A percentile compares a stretch with the other conserved stretches of the same genome.
These are phyloP conservation scores for Cyberlindnera mississippiensis DNA, from an alignment of 805 yeast genomes.

Conservation along the genomic window DNA sequence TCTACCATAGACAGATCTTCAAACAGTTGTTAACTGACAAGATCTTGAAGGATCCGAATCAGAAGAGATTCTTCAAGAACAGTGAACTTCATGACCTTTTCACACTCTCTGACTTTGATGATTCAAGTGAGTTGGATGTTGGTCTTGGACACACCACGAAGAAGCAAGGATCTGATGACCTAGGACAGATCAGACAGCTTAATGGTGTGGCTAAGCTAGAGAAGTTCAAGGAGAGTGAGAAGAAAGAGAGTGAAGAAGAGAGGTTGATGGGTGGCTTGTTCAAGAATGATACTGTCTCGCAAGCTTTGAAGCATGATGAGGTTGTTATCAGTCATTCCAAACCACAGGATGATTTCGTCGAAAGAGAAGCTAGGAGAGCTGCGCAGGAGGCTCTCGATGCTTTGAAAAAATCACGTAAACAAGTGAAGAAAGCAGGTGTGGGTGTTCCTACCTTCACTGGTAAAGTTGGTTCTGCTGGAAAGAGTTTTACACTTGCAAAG, in stretches of 20 bases:
- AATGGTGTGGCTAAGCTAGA: constrained; percentile 74
- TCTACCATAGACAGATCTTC: constrained; percentile 94
- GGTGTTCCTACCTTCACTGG: constrained; percentile 98
- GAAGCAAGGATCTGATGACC: constrained; percentile 53
- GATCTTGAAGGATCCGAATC: constrained; percentile 92
- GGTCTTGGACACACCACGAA: constrained; percentile 48
- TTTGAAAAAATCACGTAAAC: constrained; percentile 49
- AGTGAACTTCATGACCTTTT: constrained; percentile 90
- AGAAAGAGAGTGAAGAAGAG: constrained; percentile 46
- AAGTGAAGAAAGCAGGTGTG: constrained; percentile 40
- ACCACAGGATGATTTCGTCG: constrained; percentile 36
- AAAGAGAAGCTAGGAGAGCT: constrained; percentile 57
- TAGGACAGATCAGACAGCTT: constrained; percentile 57
- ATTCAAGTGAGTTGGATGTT: constrained; percentile 38
- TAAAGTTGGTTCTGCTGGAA: constrained; percentile 80
- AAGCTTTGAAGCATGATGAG: constrained; percentile 75
- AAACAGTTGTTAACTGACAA: constrained; percentile 92
- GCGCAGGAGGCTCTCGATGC: constrained; percentile 52
- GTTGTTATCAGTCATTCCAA: constrained; percentile 49
- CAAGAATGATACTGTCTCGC: constrained; percentile 66
- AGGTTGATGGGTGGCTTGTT: constrained; percentile 74
- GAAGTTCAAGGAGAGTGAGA: constrained; percentile 44
- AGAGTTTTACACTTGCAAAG: constrained; percentile 27
- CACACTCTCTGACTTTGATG: constrained; percentile 67
- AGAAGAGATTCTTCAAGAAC: constrained; percentile 85